Evolutionary conservation across 306 rosid species (phyloP).

Genomic region (Delonix regia): DNA sequence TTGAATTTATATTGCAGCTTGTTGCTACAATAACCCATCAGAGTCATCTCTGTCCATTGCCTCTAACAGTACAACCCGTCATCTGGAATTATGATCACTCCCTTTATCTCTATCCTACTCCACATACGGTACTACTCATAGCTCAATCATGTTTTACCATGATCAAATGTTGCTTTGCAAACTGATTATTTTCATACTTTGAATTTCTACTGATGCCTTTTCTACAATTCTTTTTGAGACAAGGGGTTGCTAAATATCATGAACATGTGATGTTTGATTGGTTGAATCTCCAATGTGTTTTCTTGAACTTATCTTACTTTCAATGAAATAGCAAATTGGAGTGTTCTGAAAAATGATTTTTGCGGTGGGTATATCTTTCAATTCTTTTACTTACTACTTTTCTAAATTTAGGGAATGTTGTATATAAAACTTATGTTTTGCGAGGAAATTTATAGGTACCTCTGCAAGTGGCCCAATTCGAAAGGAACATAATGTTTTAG

Average conservation of each 20-base stretch:
- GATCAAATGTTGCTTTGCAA: not conserved
- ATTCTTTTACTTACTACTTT: not conserved
- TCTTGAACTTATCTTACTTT: not conserved
- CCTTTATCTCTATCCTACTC: constrained; percentile 91
- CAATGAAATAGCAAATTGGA: not conserved
- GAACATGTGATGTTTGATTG: constrained; percentile 2
- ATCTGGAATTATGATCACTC: constrained; percentile 91
- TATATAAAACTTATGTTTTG: not conserved
- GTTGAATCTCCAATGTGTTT: not conserved
- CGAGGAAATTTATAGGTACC: constrained; percentile 1
- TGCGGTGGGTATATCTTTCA: not conserved
- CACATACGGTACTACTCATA: constrained; percentile 70
- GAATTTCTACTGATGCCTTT: not conserved
- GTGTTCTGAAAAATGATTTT: constrained; percentile 1
- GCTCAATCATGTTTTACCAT: not conserved
- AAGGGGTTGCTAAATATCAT: not conserved
- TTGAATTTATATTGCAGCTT: constrained; percentile 66
- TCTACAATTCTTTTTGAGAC: not conserved
- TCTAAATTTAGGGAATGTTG: not conserved
- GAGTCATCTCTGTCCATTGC: constrained; percentile 96
- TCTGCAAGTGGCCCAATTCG: not conserved
- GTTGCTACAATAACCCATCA: constrained; percentile 96
- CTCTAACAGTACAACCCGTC: constrained; percentile 78
- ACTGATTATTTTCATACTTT: not conserved
- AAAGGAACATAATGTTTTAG: not conserved